phyloP scores from a whole-genome alignment of 129 eudicot genomes.

The Apium graveolens region DNA sequence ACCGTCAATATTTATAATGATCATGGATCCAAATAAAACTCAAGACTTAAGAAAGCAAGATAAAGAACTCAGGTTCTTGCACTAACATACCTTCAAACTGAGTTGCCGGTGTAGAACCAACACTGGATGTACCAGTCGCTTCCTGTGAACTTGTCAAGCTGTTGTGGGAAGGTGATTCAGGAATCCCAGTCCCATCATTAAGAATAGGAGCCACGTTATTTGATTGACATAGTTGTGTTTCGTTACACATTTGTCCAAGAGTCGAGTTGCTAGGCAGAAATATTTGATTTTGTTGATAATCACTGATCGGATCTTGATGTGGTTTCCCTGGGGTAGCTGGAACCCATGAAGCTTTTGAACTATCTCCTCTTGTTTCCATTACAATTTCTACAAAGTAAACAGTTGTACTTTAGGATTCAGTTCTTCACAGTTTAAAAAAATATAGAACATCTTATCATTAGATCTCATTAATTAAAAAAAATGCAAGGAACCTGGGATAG shows the following conservation, averaged over 20 bases:
- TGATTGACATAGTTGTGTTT: background rate
- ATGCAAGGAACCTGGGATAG: background rate
- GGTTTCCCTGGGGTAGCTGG: constrained; percentile 60
- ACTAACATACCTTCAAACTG: background rate
- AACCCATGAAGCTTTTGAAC: constrained; percentile 33
- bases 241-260: constrained; percentile 9
- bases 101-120: background rate
- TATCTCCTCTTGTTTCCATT: constrained; percentile 39
- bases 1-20: too few species aligned
- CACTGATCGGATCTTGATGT: constrained; percentile 16
- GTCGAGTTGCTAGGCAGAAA: constrained; percentile 8
- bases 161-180: background rate
- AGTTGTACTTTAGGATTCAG: too few species aligned
- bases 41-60: too few species aligned
- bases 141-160: background rate
- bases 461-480: background rate
- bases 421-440: background rate
- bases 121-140: background rate
- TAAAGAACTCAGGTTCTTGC: background rate
- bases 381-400: background rate
- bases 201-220: background rate
- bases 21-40: too few species aligned
- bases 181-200: constrained; percentile 8
- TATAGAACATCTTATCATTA: background rate
- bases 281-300: constrained; percentile 18